Base-by-base conservation (phyloP, 257 asterid genomes). In the Gentiana straminea region DNA sequence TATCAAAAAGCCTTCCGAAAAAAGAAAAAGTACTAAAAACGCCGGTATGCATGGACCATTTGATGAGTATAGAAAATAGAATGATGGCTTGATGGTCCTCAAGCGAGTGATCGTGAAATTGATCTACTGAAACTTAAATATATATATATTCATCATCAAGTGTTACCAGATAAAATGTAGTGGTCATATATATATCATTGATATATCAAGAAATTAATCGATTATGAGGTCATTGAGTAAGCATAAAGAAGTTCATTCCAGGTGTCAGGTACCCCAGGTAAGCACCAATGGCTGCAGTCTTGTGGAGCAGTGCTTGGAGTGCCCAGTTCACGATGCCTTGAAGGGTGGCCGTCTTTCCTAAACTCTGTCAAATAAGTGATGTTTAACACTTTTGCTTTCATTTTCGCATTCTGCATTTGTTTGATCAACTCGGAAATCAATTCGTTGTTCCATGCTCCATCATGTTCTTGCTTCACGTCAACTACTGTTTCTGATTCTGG, bases 221-320 rank as follows among this genome's bases (percentile, higher is more conserved):
- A 24, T 24, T 24, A 24, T 24, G 24, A 24, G 24, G 24, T 24
- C 24, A 24, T 24, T 24, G 24, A 24, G 24, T 24, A 24, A 24
- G 24, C 24, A 24, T 24, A 24, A 24, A 89, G 61, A 45, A 86
- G 70, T 58, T 79, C 83, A 39, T 83, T 89, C 95, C 95, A 86
- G 24, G 87, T 76, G 62, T 83, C 97, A 13, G 89, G 92, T 59
- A 79, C 92, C 55, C 97, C 95, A 4, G 95, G 97, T 59, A 86
- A 69, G 82, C 97, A 89, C 92, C 94, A 88, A 64, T 88, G 97
- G 73, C 94, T 83, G 74, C 95, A 89, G 56, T 83, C 92, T 75
- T 89, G 86, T 33, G 94, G 86, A 2, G 95, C 83, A 13, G 32
- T 50, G 6, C 2, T 63, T n/a, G 78, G 79, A 43, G 85, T 78